phyloP scores from a whole-genome alignment of 2,329 filamentous ascomycete species.

The Colletotrichum destructivum region DNA sequence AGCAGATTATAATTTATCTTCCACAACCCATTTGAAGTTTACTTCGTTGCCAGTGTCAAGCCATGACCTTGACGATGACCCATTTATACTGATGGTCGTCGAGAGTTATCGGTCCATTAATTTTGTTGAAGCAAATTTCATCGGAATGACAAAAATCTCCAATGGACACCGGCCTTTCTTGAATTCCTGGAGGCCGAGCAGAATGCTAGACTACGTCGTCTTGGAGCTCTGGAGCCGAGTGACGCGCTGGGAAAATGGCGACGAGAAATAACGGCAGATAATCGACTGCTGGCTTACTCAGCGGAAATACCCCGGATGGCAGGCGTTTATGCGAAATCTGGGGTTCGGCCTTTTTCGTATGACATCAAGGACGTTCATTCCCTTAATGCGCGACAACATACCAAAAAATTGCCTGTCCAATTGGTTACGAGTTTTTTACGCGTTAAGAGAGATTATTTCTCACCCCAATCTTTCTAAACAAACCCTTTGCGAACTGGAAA shows the following conservation, averaged over 20 bases:
- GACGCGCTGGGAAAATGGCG: neutral
- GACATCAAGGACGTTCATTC: slow-evolving; percentile 25
- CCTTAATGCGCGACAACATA: slow-evolving; percentile 11
- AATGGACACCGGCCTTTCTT: no score
- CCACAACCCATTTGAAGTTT: no score
- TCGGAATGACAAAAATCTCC: no score
- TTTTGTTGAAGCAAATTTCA: no score
- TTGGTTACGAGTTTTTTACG: slow-evolving; percentile 3
- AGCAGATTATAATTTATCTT: no score
- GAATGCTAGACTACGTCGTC: neutral
- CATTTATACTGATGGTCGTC: no score
- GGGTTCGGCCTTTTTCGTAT: slow-evolving; percentile 11
- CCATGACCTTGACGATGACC: no score
- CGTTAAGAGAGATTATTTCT: neutral
- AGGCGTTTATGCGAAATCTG: neutral
- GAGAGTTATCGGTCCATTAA: no score
- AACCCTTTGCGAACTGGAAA: neutral
- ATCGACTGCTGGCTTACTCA: slow-evolving; percentile 10
- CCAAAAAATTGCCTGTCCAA: slow-evolving; percentile 6
- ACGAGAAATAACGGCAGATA: neutral
- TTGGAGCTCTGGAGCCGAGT: no score
- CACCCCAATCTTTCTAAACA: neutral
- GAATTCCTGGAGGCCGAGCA: no score
- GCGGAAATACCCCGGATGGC: slow-evolving; percentile 16
- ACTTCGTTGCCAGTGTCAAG: no score